Percentiles rank a stretch among this genome's conserved stretches.
These are phyloP conservation scores for Ogataea pini DNA, from an alignment of 805 yeast genomes.

Conservation along the genomic window DNA sequence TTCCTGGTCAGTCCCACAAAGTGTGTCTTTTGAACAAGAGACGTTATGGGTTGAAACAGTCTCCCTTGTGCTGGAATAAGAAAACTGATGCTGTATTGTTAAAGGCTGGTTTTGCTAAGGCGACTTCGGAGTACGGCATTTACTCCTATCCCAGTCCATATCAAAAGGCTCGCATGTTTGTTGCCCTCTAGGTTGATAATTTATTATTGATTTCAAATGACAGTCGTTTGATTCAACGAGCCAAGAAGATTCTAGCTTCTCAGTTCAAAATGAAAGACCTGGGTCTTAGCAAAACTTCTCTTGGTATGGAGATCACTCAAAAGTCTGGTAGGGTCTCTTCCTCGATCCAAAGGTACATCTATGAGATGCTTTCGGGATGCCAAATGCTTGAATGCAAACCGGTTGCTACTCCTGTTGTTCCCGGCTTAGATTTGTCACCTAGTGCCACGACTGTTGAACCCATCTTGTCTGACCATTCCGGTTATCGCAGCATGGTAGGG, in stretches of 20 bases:
- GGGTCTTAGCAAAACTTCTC: slow-evolving; percentile 6
- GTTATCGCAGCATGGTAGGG: not conserved
- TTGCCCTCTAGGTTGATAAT: slow-evolving; percentile 6
- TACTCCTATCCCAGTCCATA: not conserved
- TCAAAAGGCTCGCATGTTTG: not conserved
- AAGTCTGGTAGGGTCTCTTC: slow-evolving; percentile 3
- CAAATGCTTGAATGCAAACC: slow-evolving; percentile 1
- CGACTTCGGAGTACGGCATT: slow-evolving; percentile 6
- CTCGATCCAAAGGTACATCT: not conserved
- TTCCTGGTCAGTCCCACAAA: not conserved
- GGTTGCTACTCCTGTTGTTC: slow-evolving; percentile 1
- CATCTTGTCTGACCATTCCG: not conserved
- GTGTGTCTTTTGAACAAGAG: not conserved
- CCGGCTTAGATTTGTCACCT: not conserved
- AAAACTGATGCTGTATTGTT: slow-evolving; percentile 3
- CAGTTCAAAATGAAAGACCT: slow-evolving; percentile 9
- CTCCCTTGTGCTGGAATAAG: not conserved
- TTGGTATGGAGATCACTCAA: slow-evolving; percentile 9
- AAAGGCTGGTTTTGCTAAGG: slow-evolving; percentile 4
- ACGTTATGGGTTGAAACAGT: not conserved
- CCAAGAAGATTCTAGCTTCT: not conserved
- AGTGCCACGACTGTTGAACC: not conserved
- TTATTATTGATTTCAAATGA: not conserved
- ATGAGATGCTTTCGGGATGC: not conserved
- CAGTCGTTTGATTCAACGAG: not conserved